Evolutionary conservation across 2,329 filamentous ascomycete genomes (phyloP).

Genomic region (Hypoxylon sp.): DNA sequence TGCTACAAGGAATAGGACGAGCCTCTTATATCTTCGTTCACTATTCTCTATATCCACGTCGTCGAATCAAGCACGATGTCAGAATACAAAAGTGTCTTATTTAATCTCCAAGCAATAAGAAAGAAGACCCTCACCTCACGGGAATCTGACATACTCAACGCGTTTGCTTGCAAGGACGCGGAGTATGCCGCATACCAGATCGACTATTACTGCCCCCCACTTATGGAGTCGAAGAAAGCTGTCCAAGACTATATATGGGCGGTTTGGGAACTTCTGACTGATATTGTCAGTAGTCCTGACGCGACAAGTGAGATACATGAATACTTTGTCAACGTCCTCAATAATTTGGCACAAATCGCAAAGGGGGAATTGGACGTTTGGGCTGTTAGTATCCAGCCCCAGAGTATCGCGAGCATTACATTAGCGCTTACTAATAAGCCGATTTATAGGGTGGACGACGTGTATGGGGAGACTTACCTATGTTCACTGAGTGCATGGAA

Average conservation of each 20-base stretch:
- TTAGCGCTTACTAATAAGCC: neutral
- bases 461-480: neutral
- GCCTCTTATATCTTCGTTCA: neutral
- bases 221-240: neutral
- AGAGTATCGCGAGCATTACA: neutral
- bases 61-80: neutral
- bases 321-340: neutral
- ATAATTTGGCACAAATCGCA: neutral
- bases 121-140: neutral
- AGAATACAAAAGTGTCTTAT: neutral
- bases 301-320: conserved; percentile 3
- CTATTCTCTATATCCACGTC: neutral
- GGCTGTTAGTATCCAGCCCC: neutral
- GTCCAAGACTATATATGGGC: neutral
- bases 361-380: neutral
- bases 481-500: neutral
- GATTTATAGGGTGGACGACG: neutral
- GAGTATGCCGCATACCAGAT: neutral
- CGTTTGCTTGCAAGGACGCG: neutral
- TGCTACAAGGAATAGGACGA: neutral
- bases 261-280: neutral
- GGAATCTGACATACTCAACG: neutral
- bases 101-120: neutral
- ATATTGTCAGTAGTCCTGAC: neutral
- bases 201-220: neutral